These are phyloP conservation scores for Saccharomycopsis schoenii DNA, from an alignment of 805 yeast species.

Conservation along the genomic window DNA sequence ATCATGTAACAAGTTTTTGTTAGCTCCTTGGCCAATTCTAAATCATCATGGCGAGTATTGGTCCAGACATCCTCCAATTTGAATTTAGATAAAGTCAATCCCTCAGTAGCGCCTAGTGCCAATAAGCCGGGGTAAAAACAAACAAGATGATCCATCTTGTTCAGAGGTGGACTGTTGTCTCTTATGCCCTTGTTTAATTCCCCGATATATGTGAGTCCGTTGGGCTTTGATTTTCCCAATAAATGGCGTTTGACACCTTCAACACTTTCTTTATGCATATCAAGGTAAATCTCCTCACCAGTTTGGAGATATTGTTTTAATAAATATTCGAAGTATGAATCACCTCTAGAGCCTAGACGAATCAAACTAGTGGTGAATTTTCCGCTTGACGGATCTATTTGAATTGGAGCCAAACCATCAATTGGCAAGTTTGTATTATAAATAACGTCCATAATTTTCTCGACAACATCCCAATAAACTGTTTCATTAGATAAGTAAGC, in stretches of 20 bases:
- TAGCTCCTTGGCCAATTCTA: conserved; percentile 61
- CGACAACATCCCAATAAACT: conserved; percentile 70
- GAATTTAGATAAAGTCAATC: conserved; percentile 48
- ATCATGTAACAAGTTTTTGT: conserved; percentile 75
- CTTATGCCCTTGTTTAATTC: conserved; percentile 63
- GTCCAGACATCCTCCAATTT: conserved; percentile 49
- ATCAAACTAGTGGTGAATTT: conserved; percentile 53
- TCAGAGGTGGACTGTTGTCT: conserved; percentile 38
- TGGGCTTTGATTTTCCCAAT: conserved; percentile 51
- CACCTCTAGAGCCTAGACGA: conserved; percentile 85
- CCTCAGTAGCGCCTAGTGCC: conserved; percentile 84
- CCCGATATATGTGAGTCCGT: conserved; percentile 58
- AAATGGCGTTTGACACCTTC: conserved; percentile 67
- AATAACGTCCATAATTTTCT: conserved; percentile 58
- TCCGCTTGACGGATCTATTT: conserved; percentile 66
- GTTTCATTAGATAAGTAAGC: conserved; percentile 71
- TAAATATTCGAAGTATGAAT: conserved; percentile 84
- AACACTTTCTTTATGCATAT: conserved; percentile 69
- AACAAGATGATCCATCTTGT: conserved; percentile 87
- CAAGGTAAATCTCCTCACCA: conserved; percentile 49
- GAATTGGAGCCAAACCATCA: conserved; percentile 80
- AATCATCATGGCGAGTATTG: conserved; percentile 46
- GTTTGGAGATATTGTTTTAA: conserved; percentile 82
- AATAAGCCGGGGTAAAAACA: conserved; percentile 86
- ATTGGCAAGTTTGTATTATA: conserved; percentile 47